Evolutionary conservation across 1,139 yeast species (phyloP).

Genomic region (Candida sp.): DNA sequence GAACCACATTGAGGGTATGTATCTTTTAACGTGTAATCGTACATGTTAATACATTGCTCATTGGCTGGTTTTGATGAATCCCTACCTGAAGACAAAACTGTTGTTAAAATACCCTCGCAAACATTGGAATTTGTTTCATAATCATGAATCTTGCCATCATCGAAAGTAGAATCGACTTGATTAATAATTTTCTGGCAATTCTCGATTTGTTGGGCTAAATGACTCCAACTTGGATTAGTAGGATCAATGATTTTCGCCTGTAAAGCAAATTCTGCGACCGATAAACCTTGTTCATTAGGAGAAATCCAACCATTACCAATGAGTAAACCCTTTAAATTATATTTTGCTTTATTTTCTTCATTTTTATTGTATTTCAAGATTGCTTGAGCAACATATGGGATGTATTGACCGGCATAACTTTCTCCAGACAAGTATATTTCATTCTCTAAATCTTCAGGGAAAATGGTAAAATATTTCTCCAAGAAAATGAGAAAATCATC

Average conservation of each 20-base stretch:
- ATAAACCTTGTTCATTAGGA: slow-evolving; percentile 78
- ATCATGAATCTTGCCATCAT: slow-evolving; percentile 18
- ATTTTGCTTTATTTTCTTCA: slow-evolving; percentile 15
- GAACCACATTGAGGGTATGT: slow-evolving; percentile 84
- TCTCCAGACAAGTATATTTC: slow-evolving; percentile 88
- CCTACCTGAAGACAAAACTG: slow-evolving; percentile 35
- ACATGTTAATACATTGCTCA: slow-evolving; percentile 72
- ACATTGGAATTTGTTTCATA: slow-evolving; percentile 26
- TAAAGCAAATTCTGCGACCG: slow-evolving; percentile 73
- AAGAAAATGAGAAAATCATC: slow-evolving; percentile 64
- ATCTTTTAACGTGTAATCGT: slow-evolving; percentile 72
- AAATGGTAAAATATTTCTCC: slow-evolving; percentile 60
- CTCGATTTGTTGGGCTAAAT: slow-evolving; percentile 51
- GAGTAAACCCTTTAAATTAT: slow-evolving; percentile 62
- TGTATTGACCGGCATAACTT: slow-evolving; percentile 96
- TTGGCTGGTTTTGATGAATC: slow-evolving; percentile 22
- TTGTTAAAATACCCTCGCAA: slow-evolving; percentile 49
- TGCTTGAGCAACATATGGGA: slow-evolving; percentile 79
- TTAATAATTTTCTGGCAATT: slow-evolving; percentile 56
- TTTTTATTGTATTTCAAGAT: slow-evolving; percentile 48
- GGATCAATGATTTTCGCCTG: slow-evolving; percentile 53
- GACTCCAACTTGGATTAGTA: slow-evolving; percentile 33
- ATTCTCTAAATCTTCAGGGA: slow-evolving; percentile 68
- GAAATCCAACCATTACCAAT: slow-evolving; percentile 98
- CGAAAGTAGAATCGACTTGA: slow-evolving; percentile 21